Base-by-base conservation (phyloP, 2,329 filamentous ascomycete genomes). In the Sporothrix brunneoviolacea region DNA sequence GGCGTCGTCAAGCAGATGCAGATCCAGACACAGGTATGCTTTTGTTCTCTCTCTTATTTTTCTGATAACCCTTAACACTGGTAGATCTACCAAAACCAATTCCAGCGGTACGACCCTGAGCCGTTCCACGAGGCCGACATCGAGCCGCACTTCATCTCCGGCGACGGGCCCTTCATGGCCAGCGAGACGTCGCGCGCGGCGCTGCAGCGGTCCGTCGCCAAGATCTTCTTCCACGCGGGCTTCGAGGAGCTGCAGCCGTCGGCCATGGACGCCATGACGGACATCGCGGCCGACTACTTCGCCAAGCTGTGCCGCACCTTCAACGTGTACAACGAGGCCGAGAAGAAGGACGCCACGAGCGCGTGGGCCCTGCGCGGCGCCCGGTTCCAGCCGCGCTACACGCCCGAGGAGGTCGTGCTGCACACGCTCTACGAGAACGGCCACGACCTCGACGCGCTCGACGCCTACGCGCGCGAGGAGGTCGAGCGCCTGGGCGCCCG, bases 1-100 rank as follows among this genome's bases (percentile, higher is more conserved):
- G 85, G 88, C 43, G 89, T 98, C 55, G 93, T 98, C 65, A 98
- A 97, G 72, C 93, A 98, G 70, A 98, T 98, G 93, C 93, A 98
- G 69, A 82, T 97, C 48, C 93, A 98, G 66, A 88, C 90, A 46
- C 93, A 96, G 79, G 88, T 89, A 79, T 36, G 61, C n/a, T n/a
- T n/a, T n/a, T n/a, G n/a, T n/a, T 47, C 16, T 30, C 16, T 8
- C 19, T 38, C 22, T 38, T 21, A 15, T 30, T 27, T 35, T 16
- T 22, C n/a, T n/a, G n/a, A n/a, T 48, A 32, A 30, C 28, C 16
- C 21, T 15, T 27, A 21, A 52, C 0, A 19, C 59, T 19, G 43
- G 28, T 59, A 93, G 86, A 87, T 95, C 64, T 98, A 98, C 64
- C 87, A 91, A 62, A 98, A 98, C 62, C 93, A 98, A 66, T 98